Evolutionary conservation across 176 grass and related monocot genomes (phyloP).

Genomic region (Musa troglodytarum): DNA sequence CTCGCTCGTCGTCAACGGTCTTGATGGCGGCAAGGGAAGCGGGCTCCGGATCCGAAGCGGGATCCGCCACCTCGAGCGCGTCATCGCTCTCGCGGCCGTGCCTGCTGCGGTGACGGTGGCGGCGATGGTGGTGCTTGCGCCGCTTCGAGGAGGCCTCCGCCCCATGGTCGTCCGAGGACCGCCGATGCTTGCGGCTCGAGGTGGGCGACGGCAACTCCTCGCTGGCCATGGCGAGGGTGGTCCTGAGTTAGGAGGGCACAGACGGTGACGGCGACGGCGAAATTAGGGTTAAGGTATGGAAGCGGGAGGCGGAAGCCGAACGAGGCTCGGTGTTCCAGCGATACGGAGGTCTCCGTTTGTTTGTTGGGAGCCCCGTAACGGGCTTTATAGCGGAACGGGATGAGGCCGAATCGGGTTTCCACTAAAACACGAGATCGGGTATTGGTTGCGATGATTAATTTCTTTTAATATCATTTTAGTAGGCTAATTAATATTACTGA

Average conservation of each 20-base stretch:
- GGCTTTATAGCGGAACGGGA: background rate
- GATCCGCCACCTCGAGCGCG: conserved; percentile 9
- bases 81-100: conserved; percentile 24
- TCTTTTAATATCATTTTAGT: too few species aligned
- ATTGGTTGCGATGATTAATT: too few species aligned
- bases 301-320: background rate
- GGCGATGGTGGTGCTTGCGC: conserved; percentile 44
- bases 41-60: background rate
- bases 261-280: background rate
- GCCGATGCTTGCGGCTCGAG: conserved; percentile 40
- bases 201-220: conserved; percentile 34
- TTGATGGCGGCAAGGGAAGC: conserved; percentile 9
- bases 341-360: background rate
- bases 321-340: background rate
- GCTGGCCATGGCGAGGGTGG: conserved; percentile 22
- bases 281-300: background rate
- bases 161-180: conserved; percentile 28
- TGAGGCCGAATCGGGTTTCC: conserved; percentile 57
- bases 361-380: background rate
- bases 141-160: conserved; percentile 49
- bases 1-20: conserved; percentile 39
- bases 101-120: conserved; percentile 8
- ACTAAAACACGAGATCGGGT: too few species aligned
- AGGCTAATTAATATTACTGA: too few species aligned
- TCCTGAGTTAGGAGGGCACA: background rate